Evolutionary conservation across 2,329 filamentous ascomycete genomes (phyloP).

Genomic region (Catunica adiposa): DNA sequence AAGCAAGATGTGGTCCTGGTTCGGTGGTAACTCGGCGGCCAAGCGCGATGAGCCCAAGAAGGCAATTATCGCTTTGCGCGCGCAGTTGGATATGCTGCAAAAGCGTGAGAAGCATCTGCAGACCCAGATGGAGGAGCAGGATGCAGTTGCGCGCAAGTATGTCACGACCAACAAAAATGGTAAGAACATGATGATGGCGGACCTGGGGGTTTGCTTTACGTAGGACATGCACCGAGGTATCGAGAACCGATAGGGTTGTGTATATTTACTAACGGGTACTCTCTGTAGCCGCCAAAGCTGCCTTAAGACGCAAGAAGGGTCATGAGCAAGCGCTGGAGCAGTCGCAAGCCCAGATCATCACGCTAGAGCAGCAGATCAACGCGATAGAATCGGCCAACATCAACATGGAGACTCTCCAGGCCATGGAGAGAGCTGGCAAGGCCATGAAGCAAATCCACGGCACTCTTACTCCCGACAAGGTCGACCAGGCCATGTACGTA

Average conservation of each 20-base stretch:
- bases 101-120: slow-evolving; percentile 88
- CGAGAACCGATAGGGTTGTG: background rate
- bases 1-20: slow-evolving; percentile 56
- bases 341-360: slow-evolving; percentile 75
- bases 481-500: slow-evolving; percentile 83
- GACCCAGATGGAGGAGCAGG: slow-evolving; percentile 85
- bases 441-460: slow-evolving; percentile 92
- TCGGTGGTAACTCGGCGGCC: slow-evolving; percentile 66
- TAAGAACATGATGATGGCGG: slow-evolving; percentile 29
- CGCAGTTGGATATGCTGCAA: slow-evolving; percentile 91
- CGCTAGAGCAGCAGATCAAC: slow-evolving; percentile 88
- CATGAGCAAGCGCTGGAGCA: slow-evolving; percentile 86
- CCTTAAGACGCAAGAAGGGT: slow-evolving; percentile 83
- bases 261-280: background rate
- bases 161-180: slow-evolving; percentile 80
- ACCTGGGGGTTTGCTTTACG: too few relatives aligned
- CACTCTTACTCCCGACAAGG: slow-evolving; percentile 81
- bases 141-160: slow-evolving; percentile 73
- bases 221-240: background rate
- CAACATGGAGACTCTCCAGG: slow-evolving; percentile 87
- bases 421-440: slow-evolving; percentile 78
- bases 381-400: slow-evolving; percentile 97
- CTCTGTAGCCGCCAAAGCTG: slow-evolving; percentile 64
- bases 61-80: slow-evolving; percentile 74
- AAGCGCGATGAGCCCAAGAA: slow-evolving; percentile 94